These are phyloP conservation scores for Friedmanniomyces simplex DNA, from an alignment of 495 filamentous ascomycete species.

Conservation along the genomic window DNA sequence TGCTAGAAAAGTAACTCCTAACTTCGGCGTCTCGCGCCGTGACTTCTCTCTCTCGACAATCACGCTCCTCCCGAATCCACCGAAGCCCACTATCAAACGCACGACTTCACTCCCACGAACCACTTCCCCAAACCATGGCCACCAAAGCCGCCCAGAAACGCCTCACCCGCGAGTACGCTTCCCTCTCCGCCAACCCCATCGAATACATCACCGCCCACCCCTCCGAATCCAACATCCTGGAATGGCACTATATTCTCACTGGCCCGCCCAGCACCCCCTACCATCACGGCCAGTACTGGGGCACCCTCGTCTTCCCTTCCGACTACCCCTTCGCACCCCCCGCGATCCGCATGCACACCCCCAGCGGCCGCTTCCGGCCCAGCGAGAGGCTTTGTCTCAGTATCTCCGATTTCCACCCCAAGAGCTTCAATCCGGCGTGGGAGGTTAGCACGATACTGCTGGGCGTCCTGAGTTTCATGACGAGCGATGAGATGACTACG, in stretches of 20 bases:
- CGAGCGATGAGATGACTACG: conserved; percentile 96
- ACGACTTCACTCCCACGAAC: no score
- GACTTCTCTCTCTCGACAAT: no score
- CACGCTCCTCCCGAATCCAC: no score
- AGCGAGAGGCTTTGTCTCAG: conserved; percentile 84
- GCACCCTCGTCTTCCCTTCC: conserved; percentile 85
- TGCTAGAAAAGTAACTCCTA: no score
- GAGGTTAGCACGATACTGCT: conserved; percentile 94
- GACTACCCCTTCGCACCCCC: conserved; percentile 97
- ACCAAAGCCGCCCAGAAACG: conserved; percentile 32
- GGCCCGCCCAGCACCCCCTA: conserved; percentile 94
- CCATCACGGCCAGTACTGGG: conserved; percentile 95
- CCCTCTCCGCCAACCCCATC: conserved; percentile 81
- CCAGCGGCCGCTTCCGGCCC: conserved; percentile 88
- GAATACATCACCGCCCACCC: conserved; percentile 92
- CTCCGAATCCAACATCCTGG: conserved; percentile 88
- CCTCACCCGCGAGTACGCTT: conserved; percentile 87
- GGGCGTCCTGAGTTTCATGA: conserved; percentile 93
- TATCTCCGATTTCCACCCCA: conserved; percentile 94
- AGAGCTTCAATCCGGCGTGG: conserved; percentile 98
- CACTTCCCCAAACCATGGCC: conserved; percentile 22
- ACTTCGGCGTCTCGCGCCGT: no score
- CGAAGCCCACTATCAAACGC: no score
- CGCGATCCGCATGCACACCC: conserved; percentile 97
- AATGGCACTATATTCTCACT: conserved; percentile 97